A percentile compares a stretch with the other conserved stretches of the same genome.
phyloP scores from a whole-genome alignment of 2,329 filamentous ascomycete species.

The Nemania serpens region DNA sequence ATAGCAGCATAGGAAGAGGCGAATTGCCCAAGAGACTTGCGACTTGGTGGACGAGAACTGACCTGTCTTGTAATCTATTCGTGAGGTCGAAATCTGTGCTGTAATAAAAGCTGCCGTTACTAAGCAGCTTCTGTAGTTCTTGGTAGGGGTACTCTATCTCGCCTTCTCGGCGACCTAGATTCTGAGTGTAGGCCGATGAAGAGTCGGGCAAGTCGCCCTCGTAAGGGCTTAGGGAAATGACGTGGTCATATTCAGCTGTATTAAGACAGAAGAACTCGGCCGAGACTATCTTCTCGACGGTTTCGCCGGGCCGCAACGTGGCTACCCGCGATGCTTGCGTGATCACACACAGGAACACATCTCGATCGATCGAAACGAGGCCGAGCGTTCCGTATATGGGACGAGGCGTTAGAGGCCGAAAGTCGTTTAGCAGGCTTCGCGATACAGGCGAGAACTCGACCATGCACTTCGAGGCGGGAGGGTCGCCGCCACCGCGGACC shows the following conservation, averaged over 20 bases:
- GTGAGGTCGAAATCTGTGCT: conserved; percentile 98
- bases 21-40: not conserved
- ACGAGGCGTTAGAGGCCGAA: conserved; percentile 73
- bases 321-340: conserved; percentile 79
- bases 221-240: conserved; percentile 60
- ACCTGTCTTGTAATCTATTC: conserved; percentile 88
- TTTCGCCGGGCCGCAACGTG: conserved; percentile 83
- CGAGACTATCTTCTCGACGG: conserved; percentile 80
- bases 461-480: conserved; percentile 70
- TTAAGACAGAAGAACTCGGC: conserved; percentile 96
- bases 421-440: conserved; percentile 72
- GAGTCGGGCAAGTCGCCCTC: conserved; percentile 56
- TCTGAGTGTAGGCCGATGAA: conserved; percentile 54
- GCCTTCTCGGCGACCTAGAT: conserved; percentile 68
- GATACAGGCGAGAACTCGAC: conserved; percentile 78
- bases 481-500: conserved; percentile 49
- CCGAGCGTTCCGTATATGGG: conserved; percentile 86
- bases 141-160: conserved; percentile 85
- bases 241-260: conserved; percentile 81
- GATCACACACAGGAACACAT: conserved; percentile 91
- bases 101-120: conserved; percentile 96
- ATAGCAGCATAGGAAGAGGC: too few relatives aligned
- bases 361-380: conserved; percentile 78
- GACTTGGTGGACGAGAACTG: conserved; percentile 14
- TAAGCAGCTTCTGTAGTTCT: conserved; percentile 87